Evolutionary conservation across 768 basidiomycete species (phyloP), one percentile per base, ranked within the genome.

Genomic region (Panaeolus cyanescens): DNA sequence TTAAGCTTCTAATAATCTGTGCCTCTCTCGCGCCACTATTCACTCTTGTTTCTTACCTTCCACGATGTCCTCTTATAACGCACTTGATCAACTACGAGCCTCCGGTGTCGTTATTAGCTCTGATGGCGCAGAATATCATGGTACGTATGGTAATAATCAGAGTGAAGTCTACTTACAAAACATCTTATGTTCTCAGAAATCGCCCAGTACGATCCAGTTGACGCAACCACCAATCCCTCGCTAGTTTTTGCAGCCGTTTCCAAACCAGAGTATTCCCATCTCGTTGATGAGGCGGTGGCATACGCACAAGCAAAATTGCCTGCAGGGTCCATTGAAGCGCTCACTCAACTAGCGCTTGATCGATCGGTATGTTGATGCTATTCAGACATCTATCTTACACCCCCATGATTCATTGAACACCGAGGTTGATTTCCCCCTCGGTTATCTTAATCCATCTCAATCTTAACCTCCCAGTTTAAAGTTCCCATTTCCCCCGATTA

Each of bases 181-280:
- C 17, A 39, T 7, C 13, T 22, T 40, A 13, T 32, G 13, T 15
- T 28, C 13, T 15, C 55, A 77, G 76, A 71, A 59, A 74, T 77
- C 30, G 65, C 58, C 19, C 67, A 71, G 55, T 76, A 72, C 59
- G 20, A 68, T 31, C 72, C 75, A 22, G 63, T 64, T 8, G 75
- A 78, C 58, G 75, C 77, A 12, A 78, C 76, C 0, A 73, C 74
- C 22, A 76, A 78, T 39, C 76, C 75, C 5, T 77, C 76, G 2
- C 68, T 77, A 2, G 70, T 77, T 1, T 66, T 67, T 37, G 70
- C 68, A 1, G 76, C 76, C 3, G 68, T 76, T 1, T 70, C 67
- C n/a, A 73, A 75, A 45, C 71, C 72, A 1, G 68, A 74, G 58
- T 78, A 78, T 34, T 64, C 69, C 5, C 63, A 72, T 56, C 59